Base-by-base conservation (phyloP, 306 rosid species). In the Prunus mira region DNA sequence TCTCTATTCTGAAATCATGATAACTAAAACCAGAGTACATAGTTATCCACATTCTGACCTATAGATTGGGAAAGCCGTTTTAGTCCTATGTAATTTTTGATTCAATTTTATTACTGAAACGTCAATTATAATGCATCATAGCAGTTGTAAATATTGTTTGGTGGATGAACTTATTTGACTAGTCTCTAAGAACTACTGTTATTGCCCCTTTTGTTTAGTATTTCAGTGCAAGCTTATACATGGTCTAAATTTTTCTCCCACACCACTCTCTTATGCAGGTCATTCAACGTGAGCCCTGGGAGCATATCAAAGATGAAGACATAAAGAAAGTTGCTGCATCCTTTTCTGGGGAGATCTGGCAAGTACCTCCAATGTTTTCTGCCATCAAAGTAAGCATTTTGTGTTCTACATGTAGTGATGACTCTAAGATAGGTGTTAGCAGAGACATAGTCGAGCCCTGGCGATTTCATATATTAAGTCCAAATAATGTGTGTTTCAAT, bases 281-380 rank as follows among this genome's bases (percentile, higher is more conserved):
- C 79, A 92, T 90, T 89, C 98, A 89, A 76, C 98, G 97, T n/a
- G 97, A 95, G 54, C 92, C 97, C 54, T 95, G 98, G 98, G 98
- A 95, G 83, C 97, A 95, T 83, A 89, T 95, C 86, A 95, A 90
- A 89, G 96, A 95, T 34, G 95, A 77, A 82, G 93, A 92, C 87
- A 86, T 92, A 67, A 89, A 85, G 84, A 95, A 79, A 87, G 85
- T 76, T 76, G 95, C 87, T 66, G 75, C 86, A 14, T 82, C 97
- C 72, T 95, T 94, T 82, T 75, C 84, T 69, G 98, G 98, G 75
- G 97, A 95, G 90, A 92, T 89, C 76, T 95, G 97, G 98, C 98
- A 95, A 88, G 97, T 95, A 65, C 98, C 98, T 76, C 98, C 98
- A 24, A 95, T 95, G 97, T 95, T 95, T 83, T 95, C 98, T 69